Evolutionary conservation across 495 filamentous ascomycete species (phyloP).

Genomic region (Thermochaetoides thermophila): DNA sequence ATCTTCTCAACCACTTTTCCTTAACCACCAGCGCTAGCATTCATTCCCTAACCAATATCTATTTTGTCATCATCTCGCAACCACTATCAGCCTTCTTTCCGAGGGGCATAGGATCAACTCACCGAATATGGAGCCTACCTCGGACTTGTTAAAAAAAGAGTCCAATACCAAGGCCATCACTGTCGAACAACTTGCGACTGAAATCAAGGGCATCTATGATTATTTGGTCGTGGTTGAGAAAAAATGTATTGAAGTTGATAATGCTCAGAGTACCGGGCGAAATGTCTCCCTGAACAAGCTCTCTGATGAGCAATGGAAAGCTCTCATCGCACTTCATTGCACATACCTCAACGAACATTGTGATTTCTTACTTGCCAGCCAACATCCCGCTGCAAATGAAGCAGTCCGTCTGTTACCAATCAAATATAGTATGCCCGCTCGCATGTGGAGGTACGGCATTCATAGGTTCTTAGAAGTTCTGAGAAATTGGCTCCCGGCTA

Average conservation of each 20-base stretch:
- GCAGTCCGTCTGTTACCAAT: constrained; percentile 43
- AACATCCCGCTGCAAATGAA: constrained; percentile 53
- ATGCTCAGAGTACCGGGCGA: constrained; percentile 33
- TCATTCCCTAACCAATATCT: too few relatives aligned
- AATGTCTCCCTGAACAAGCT: constrained; percentile 27
- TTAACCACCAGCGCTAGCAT: too few relatives aligned
- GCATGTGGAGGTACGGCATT: constrained; percentile 59
- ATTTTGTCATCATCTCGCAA: too few relatives aligned
- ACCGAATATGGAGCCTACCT: too few relatives aligned
- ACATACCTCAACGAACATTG: constrained; percentile 62
- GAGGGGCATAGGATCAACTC: too few relatives aligned
- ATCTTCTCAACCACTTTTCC: too few relatives aligned
- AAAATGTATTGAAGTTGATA: constrained; percentile 62
- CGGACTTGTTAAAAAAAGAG: too few relatives aligned
- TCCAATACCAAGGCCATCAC: constrained; percentile 53
- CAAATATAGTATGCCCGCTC: constrained; percentile 65
- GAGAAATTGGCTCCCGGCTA: constrained; percentile 50
- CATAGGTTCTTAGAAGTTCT: constrained; percentile 60
- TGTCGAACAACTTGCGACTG: constrained; percentile 53
- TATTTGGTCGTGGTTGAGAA: constrained; percentile 66
- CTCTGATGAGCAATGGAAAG: constrained; percentile 53
- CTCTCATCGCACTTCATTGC: constrained; percentile 53
- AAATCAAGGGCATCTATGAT: constrained; percentile 63
- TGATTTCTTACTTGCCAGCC: constrained; percentile 62
- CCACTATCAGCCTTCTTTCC: too few relatives aligned